Evolutionary conservation across 1,284 basidiomycete genomes (phyloP), one percentile per base, ranked within the genome.

Genomic region (Amylostereum areolatum): DNA sequence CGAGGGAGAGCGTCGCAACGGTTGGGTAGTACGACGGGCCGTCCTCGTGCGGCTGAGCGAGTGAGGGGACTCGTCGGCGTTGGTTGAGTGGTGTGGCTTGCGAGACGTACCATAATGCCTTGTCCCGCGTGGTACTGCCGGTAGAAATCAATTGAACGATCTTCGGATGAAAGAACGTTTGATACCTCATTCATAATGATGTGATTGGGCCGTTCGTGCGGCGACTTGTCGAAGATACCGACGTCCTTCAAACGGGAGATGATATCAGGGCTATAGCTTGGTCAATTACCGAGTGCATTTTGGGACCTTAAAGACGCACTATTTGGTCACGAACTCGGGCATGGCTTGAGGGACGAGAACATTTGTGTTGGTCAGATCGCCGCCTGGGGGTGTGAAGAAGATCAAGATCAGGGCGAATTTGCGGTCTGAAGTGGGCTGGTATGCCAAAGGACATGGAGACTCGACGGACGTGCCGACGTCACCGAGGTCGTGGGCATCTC

Each of bases 1-100:
- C 88, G 47, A 97, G 71, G 9, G 92, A 94, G 49, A 97, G 72
- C 8, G 94, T 97, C 1, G 92, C 88, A 0, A 97, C 94, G 5
- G 89, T 83, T 0, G 93, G 89, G 58, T 85, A 74, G 68, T 97
- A 97, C 3, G 88, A 82, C 0, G 88, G 85, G 0, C 95, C 94
- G 63, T 97, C 95, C 68, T 97, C 85, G 60, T 97, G 95, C 1
- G 93, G 92, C 91, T 93, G 63, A 9, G 8, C 3, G 33, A 47
- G 50, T 49, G 48, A 48, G 52, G 24, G 41, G 11, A 5, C 5
- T 33, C 24, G 12, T 24, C n/a, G 42, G 1, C 11, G 53, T 52
- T 40, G 42, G 52, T 52, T 43, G 44, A 52, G 46, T 48, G 43
- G 35, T 30, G 12, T 45, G 31, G 47, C 42, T 36, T 36, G 40